Base-by-base conservation (phyloP, 495 filamentous ascomycete genomes). In the Neurospora pannonica region DNA sequence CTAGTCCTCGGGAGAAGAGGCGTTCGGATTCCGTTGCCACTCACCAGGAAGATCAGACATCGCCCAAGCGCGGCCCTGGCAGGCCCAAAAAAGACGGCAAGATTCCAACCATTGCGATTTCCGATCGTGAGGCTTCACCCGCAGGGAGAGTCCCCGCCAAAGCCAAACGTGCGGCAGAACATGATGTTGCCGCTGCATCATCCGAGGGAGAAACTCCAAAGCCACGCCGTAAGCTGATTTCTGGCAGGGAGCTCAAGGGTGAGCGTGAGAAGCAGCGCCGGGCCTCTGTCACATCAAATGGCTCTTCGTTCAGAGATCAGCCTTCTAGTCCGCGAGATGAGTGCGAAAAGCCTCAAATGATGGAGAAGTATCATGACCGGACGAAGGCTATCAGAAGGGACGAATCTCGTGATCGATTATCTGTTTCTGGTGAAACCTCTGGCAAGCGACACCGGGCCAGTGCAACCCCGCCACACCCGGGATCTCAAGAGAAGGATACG, bases 391-490 rank as follows among this genome's bases (percentile, higher is more conserved):
- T 88, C 28, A 88, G 85, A 73, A 81, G 87, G 42, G 87, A 89
- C 76, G 87, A 88, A 75, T 89, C 87, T 34, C 87, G 84, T 48
- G 87, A 89, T 77, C 81, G 86, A 42, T 76, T 87, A 40, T 83
- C 83, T 70, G 81, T 77, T 75, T 83, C 79, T 21, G 85, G 84
- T 19, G 88, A 90, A 71, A 76, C 77, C 70, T 81, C 86, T 62
- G 82, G 88, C 70, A 94, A 94, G 77, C 87, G 92, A 60, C 87
- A 89, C 75, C 88, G 92, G 46, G 84, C 85, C 71, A 93, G 92
- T 77, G 86, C 85, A 17, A 92, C 91, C 5, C 92, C 92, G 3
- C 90, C 92, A 69, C 85, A 89, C 73, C 87, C 85, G 71, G 86
- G 86, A 37, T 84, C 85, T 42, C 82, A 85, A 34, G 88, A 88